A percentile compares a stretch with the other conserved stretches of the same genome.
Evolutionary conservation across 1,284 basidiomycete species (phyloP).

Genomic region (Trametes sp.): DNA sequence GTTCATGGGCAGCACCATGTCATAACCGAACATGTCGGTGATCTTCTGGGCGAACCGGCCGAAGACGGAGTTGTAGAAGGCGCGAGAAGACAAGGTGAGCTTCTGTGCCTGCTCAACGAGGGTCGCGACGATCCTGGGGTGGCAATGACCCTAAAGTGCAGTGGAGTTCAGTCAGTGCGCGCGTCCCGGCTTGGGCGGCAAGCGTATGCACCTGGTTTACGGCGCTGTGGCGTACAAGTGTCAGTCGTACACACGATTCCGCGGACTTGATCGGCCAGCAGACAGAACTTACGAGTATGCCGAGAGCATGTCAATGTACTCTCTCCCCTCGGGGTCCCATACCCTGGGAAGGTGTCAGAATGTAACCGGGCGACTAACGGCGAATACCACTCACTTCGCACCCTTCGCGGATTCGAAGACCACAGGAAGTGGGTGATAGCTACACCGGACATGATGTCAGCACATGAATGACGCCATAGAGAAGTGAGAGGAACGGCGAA

Average conservation of each 20-base stretch:
- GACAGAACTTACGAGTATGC: conserved; percentile 87
- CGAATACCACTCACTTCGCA: conserved; percentile 74
- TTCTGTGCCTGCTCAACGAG: conserved; percentile 88
- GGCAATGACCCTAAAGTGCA: conserved; percentile 86
- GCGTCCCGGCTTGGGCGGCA: not conserved
- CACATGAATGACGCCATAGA: conserved; percentile 33
- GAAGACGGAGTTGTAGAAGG: conserved; percentile 95
- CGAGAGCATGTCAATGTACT: conserved; percentile 96
- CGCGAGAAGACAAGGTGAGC: conserved; percentile 93
- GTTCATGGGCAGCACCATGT: conserved; percentile 99
- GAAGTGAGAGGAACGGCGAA: conserved; percentile 34
- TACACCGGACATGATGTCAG: conserved; percentile 56
- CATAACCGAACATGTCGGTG: conserved; percentile 87
- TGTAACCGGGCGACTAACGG: conserved; percentile 29
- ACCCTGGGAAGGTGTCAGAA: conserved; percentile 59
- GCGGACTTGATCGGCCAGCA: conserved; percentile 33
- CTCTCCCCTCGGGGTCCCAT: conserved; percentile 95
- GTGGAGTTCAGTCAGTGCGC: conserved; percentile 2
- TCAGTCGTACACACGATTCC: conserved; percentile 5
- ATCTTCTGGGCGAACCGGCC: conserved; percentile 90
- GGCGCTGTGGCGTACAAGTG: conserved; percentile 56
- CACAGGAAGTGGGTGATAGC: conserved; percentile 95
- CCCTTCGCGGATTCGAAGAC: conserved; percentile 93
- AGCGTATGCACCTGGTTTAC: conserved; percentile 76
- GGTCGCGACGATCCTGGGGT: conserved; percentile 87